Evolutionary conservation across 805 yeast genomes (phyloP).

Genomic region (Peterozyma xylosa): DNA sequence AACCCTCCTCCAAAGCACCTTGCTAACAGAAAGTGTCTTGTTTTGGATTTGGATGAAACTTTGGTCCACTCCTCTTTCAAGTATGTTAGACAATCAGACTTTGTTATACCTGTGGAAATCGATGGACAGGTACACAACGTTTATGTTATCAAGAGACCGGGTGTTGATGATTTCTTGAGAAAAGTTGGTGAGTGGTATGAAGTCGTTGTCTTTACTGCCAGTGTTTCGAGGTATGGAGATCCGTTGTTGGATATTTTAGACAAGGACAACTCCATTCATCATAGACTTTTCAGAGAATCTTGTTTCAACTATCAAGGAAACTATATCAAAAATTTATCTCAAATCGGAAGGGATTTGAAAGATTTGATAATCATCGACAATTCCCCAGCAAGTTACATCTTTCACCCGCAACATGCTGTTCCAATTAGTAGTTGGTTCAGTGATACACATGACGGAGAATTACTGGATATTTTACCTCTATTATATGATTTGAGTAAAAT

Average conservation of each 20-base stretch:
- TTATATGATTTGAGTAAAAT: constrained; percentile 82
- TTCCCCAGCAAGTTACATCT: constrained; percentile 96
- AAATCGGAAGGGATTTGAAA: constrained; percentile 84
- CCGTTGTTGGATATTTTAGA: constrained; percentile 89
- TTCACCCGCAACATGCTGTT: constrained; percentile 96
- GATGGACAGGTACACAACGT: constrained; percentile 90
- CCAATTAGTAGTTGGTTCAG: constrained; percentile 98
- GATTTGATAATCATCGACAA: constrained; percentile 90
- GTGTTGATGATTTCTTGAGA: constrained; percentile 87
- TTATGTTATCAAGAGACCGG: constrained; percentile 95
- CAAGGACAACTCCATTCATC: constrained; percentile 68
- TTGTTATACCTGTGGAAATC: constrained; percentile 95
- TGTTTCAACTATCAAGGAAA: constrained; percentile 93
- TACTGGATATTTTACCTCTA: constrained; percentile 84
- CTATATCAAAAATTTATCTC: constrained; percentile 88
- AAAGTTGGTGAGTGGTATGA: constrained; percentile 83
- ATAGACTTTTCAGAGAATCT: constrained; percentile 88
- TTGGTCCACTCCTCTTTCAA: constrained; percentile 94
- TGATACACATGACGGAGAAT: constrained; percentile 94
- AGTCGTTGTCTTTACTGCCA: constrained; percentile 95
- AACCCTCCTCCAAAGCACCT: constrained; percentile 44
- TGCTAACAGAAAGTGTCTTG: constrained; percentile 71
- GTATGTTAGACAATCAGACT: constrained; percentile 86
- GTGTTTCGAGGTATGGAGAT: constrained; percentile 92
- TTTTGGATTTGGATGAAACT: constrained; percentile 92